Percentiles rank a stretch among this genome's conserved stretches.
Conservation (phyloP, 78 protist species). For the Isochrysis galbana region DNA sequence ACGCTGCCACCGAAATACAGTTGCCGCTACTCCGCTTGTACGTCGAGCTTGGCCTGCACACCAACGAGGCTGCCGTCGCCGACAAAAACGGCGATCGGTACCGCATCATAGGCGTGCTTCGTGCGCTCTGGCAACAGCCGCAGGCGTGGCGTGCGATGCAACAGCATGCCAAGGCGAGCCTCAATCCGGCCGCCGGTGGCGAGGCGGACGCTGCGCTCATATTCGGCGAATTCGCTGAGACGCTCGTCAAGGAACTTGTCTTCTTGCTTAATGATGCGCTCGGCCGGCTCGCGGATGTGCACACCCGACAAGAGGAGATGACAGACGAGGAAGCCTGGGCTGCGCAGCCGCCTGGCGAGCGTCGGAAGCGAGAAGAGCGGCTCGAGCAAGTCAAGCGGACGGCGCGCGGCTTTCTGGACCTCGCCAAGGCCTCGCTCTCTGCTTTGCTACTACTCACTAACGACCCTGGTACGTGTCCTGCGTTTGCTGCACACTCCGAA, state of each 20-base stretch:
- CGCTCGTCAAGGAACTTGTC: background rate
- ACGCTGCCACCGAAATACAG: background rate
- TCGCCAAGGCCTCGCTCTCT: background rate
- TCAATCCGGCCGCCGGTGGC: background rate
- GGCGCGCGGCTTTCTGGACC: background rate
- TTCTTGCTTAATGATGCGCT: background rate
- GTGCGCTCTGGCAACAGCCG: background rate
- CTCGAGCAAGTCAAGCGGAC: background rate
- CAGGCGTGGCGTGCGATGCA: background rate
- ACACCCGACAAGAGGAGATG: background rate
- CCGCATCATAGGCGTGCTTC: background rate
- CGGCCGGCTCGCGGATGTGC: background rate
- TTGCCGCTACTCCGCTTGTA: background rate
- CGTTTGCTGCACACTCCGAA: background rate
- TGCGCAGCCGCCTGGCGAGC: background rate
- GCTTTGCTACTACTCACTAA: background rate
- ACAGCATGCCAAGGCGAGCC: background rate
- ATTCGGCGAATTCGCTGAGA: background rate
- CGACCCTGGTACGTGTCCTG: background rate
- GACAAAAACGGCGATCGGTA: background rate
- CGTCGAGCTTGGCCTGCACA: constrained; percentile 16
- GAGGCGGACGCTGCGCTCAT: background rate
- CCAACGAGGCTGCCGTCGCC: background rate
- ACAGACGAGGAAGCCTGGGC: background rate
- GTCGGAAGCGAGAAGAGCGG: background rate